Percentiles rank a stretch among this genome's conserved stretches.
phyloP scores from a whole-genome alignment of 2,329 filamentous ascomycete species.

The Uncinocarpus reesii region DNA sequence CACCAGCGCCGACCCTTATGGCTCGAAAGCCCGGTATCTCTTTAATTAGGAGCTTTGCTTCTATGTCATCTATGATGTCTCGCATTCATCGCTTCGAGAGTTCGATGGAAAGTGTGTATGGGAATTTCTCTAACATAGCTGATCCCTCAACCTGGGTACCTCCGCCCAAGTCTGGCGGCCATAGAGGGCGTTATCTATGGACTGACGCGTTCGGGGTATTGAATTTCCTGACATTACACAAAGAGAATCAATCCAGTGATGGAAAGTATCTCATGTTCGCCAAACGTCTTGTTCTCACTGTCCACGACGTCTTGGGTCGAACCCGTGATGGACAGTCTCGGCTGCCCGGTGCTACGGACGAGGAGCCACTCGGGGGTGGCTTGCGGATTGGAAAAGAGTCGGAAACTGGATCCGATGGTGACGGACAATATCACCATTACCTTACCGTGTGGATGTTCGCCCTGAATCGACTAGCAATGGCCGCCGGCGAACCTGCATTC shows the following conservation, averaged over 20 bases:
- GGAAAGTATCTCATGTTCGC: slow-evolving; percentile 43
- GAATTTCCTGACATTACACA: slow-evolving; percentile 48
- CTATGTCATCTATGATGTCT: slow-evolving; percentile 7
- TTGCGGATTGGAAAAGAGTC: slow-evolving; percentile 49
- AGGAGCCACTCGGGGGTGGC: slow-evolving; percentile 45
- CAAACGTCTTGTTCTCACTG: slow-evolving; percentile 39
- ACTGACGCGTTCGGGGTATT: slow-evolving; percentile 52
- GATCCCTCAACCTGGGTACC: slow-evolving; percentile 36
- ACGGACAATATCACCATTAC: slow-evolving; percentile 55
- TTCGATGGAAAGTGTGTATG: slow-evolving; percentile 34
- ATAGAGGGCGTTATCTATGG: slow-evolving; percentile 51
- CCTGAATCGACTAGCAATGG: slow-evolving; percentile 44
- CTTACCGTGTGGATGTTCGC: slow-evolving; percentile 55
- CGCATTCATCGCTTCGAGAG: slow-evolving; percentile 12
- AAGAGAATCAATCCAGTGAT: slow-evolving; percentile 25
- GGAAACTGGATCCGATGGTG: slow-evolving; percentile 41
- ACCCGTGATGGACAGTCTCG: slow-evolving; percentile 41
- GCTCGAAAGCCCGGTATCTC: too few species aligned
- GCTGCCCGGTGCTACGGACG: slow-evolving; percentile 44
- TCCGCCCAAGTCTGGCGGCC: slow-evolving; percentile 44
- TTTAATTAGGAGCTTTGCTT: not conserved
- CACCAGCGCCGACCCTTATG: too few species aligned
- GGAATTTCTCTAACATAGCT: slow-evolving; percentile 26
- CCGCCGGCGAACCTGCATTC: slow-evolving; percentile 38
- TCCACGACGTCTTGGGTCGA: slow-evolving; percentile 45